Conservation (phyloP, 306 rosid species). For the Acacia crassicarpa region DNA sequence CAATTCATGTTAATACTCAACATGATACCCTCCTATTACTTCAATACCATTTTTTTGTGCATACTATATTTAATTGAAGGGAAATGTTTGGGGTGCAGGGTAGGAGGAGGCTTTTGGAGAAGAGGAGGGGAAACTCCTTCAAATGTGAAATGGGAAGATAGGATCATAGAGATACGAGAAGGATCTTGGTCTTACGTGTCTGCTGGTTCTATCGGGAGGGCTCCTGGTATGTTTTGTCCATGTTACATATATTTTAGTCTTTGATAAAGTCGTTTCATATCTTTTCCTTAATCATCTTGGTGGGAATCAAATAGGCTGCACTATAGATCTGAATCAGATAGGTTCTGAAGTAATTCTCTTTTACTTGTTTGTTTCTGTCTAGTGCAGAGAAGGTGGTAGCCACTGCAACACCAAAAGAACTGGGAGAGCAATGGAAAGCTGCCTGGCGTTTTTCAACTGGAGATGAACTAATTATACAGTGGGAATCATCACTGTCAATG, state of each 20-base stretch:
- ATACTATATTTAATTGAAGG: neutral
- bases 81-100: slow-evolving; percentile 49
- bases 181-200: slow-evolving; percentile 95
- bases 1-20: neutral
- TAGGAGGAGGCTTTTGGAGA: slow-evolving; percentile 95
- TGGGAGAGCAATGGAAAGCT: slow-evolving; percentile 63
- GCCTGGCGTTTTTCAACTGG: slow-evolving; percentile 83
- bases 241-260: slow-evolving; percentile 9
- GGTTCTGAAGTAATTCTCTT: slow-evolving; percentile 26
- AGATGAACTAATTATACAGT: slow-evolving; percentile 63
- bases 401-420: slow-evolving; percentile 83
- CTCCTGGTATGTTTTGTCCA: slow-evolving; percentile 68
- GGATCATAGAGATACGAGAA: slow-evolving; percentile 86
- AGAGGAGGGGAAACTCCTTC: slow-evolving; percentile 86
- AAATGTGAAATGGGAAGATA: slow-evolving; percentile 82
- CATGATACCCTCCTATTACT: neutral
- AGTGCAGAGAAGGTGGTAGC: slow-evolving; percentile 91
- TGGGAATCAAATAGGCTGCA: neutral
- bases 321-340: neutral
- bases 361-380: slow-evolving; percentile 50
- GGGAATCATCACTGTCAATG: slow-evolving; percentile 59
- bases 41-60: neutral
- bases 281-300: slow-evolving; percentile 1
- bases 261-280: slow-evolving; percentile 1
- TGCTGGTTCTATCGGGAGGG: slow-evolving; percentile 79